Evolutionary conservation across 1,139 yeast species (phyloP), one percentile per base, ranked within the genome.

Genomic region (Diutina sp.): DNA sequence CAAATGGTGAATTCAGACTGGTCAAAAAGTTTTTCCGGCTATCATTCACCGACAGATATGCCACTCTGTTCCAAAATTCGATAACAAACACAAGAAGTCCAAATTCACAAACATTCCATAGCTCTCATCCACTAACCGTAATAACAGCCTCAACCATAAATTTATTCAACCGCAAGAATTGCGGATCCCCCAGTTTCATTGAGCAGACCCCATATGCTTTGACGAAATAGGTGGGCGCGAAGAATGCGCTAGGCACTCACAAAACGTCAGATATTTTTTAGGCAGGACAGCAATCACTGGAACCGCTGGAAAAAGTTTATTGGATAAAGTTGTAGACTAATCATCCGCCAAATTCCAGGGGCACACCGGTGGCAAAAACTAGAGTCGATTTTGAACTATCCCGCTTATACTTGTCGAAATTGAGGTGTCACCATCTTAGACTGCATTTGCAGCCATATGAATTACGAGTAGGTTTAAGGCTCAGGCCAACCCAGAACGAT

Each of bases 371-470:
- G 14, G n/a, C 5, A 12, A 35, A 1, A 11, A 11, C 14, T 35
- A 9, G 14, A 1, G 25, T 38, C 25, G 7, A 45, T 11, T 25
- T 12, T 4, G n/a, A 29, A 21, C 28, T 29, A 38, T 9, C 44
- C 44, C 53, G 53, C 41, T 30, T 50, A 50, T n/a, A 50, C 45
- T 50, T 50, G 53, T 7, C 53, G 6, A 8, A 29, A 32, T 32
- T 30, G 28, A 16, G 6, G 8, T 4, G 44, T 9, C 18, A 16
- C n/a, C 14, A 50, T 50, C 53, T 50, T 7, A 32, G 16, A 44
- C 45, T 50, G 53, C 53, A 50, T 47, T 47, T 47, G 51, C 51
- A 47, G 51, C 51, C 51, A 47, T 29, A 11, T 12, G n/a, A 35
- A 35, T 35, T 35, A 35, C 41, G 41, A 35, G 41, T 35, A 1